Evolutionary conservation across 345 rosid species (phyloP), one percentile per base, ranked within the genome.

Genomic region (Carallia brachiata): DNA sequence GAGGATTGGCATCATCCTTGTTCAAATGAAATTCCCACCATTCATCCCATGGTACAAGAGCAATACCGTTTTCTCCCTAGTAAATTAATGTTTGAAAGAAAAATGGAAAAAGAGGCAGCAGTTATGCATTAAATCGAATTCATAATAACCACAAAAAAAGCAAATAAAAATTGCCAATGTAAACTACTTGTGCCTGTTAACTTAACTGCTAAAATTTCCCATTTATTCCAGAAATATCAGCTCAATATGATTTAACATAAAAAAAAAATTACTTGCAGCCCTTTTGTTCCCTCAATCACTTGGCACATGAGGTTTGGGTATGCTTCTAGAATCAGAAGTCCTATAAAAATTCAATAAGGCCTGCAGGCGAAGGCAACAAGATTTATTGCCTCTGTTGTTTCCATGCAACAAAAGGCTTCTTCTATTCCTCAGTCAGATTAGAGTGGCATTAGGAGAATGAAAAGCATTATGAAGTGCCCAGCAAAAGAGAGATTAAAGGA

Each of bases 1-100:
- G 99, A 2, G 98, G 99, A 80, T 90, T 85, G 19, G 98, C 74
- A 61, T 96, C 91, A 79, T 96, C 98, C 78, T 84, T 89, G 62
- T 83, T 92, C 72, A 82, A 86, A 81, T 96, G 98, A 77, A 89
- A 92, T 36, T 96, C 94, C 99, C 98, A 96, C 99, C 99, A 92
- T 79, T 96, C 96, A 34, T 92, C 99, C 99, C 99, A 96, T 36
- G 98, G 90, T 66, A 92, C 27, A 63, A 92, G 36, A 17, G 96
- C 92, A 77, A 92, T 78, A 44, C 90, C 72, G 82, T 92, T 95
- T 84, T 90, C 91, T 73, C 99, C 98, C 99, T 92, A 70, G 40
- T 2, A 69, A n/a, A n/a, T n/a, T n/a, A 9, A 13, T 17, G 12
- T 64, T 56, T 52, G 34, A n/a, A 34, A 52, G 28, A 16, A 58